Conservation (phyloP, 2,329 filamentous ascomycete species). For the Cytospora piceae region DNA sequence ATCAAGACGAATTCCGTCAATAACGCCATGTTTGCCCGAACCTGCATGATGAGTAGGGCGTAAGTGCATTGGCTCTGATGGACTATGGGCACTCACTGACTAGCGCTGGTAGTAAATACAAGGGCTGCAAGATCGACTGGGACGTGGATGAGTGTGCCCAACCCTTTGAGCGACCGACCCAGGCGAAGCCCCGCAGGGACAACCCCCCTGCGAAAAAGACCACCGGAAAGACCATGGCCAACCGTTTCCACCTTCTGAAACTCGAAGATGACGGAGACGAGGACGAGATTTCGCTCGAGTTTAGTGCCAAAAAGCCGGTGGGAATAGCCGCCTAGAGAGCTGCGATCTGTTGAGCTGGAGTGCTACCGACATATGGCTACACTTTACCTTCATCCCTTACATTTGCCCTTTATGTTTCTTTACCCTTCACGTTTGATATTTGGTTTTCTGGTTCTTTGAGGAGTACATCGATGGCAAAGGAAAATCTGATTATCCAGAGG, state of each 20-base stretch:
- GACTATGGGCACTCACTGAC: slow-evolving; percentile 28
- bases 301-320: slow-evolving; percentile 34
- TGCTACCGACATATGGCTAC: neutral
- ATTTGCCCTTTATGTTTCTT: too few species aligned
- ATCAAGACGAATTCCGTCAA: slow-evolving; percentile 79
- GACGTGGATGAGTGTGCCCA: slow-evolving; percentile 72
- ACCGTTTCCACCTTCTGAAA: slow-evolving; percentile 65
- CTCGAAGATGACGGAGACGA: slow-evolving; percentile 50
- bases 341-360: neutral
- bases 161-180: slow-evolving; percentile 47
- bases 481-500: neutral
- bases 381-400: neutral
- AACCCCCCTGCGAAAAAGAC: slow-evolving; percentile 40
- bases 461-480: neutral
- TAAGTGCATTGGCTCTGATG: slow-evolving; percentile 40
- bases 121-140: slow-evolving; percentile 71
- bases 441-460: neutral
- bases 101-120: slow-evolving; percentile 60
- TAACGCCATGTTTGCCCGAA: slow-evolving; percentile 74
- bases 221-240: slow-evolving; percentile 47
- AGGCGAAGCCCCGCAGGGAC: slow-evolving; percentile 36
- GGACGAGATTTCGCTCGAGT: slow-evolving; percentile 34
- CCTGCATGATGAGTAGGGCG: slow-evolving; percentile 72
- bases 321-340: slow-evolving; percentile 35
- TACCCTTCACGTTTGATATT: neutral